Evolutionary conservation across 495 filamentous ascomycete genomes (phyloP).

Genomic region (Xylaria telfairii): DNA sequence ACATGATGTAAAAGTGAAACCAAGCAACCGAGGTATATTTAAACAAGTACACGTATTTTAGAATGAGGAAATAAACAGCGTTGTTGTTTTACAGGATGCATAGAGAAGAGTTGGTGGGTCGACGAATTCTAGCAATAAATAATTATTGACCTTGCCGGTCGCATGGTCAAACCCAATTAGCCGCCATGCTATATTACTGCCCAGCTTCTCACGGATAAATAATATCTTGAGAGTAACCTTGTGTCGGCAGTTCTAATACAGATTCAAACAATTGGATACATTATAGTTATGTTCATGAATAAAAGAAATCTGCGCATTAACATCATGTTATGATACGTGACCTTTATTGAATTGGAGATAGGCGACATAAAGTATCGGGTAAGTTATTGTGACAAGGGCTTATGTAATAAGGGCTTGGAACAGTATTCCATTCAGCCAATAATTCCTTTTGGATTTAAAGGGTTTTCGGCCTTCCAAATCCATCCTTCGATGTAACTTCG

Average conservation of each 20-base stretch:
- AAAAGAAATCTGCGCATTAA: too few relatives aligned
- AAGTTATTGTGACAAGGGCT: too few relatives aligned
- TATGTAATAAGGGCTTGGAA: too few relatives aligned
- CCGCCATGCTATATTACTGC: conserved; percentile 1
- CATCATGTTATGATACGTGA: too few relatives aligned
- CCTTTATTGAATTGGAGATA: too few relatives aligned
- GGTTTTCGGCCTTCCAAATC: too few relatives aligned
- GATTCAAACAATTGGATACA: too few relatives aligned
- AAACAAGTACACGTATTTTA: neutral
- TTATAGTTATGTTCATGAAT: too few relatives aligned
- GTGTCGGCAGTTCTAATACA: conserved; percentile 17
- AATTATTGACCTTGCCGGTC: neutral
- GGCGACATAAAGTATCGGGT: too few relatives aligned
- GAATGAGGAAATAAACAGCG: neutral
- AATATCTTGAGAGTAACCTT: conserved; percentile 2
- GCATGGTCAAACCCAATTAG: conserved; percentile 7
- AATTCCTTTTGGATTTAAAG: too few relatives aligned
- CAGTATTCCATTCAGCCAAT: too few relatives aligned
- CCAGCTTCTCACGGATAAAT: neutral
- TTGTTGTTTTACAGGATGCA: neutral
- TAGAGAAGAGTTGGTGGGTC: neutral
- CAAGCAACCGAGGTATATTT: neutral
- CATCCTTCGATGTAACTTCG: too few relatives aligned
- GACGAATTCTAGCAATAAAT: neutral
- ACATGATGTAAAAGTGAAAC: neutral